Conservation (phyloP, 805 yeast genomes). For the Lipomyces sp. region DNA sequence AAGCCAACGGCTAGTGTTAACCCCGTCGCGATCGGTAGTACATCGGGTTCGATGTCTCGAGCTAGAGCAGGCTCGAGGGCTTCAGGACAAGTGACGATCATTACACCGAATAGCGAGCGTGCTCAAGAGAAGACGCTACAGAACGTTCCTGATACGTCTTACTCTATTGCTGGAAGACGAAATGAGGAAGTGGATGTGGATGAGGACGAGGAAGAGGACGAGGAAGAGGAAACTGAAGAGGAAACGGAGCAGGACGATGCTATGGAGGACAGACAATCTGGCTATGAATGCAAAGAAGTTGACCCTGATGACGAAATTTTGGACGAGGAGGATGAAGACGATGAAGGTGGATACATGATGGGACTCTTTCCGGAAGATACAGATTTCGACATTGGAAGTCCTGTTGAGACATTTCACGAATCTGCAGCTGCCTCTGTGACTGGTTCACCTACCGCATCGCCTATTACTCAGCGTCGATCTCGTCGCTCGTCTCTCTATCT, state of each 20-base stretch:
- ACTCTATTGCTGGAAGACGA: neutral
- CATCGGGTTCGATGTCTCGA: neutral
- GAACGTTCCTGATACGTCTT: neutral
- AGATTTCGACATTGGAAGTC: constrained; percentile 33
- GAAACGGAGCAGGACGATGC: constrained; percentile 2
- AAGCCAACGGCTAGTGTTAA: neutral
- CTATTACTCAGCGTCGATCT: constrained; percentile 1
- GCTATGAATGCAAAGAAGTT: neutral
- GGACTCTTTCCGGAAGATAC: constrained; percentile 34
- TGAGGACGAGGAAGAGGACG: constrained; percentile 13
- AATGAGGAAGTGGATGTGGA: constrained; percentile 1
- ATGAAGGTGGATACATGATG: constrained; percentile 27
- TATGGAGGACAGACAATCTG: neutral
- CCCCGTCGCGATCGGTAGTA: constrained; percentile 1
- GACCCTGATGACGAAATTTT: constrained; percentile 8
- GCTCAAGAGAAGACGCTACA: neutral
- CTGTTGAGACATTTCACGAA: constrained; percentile 11
- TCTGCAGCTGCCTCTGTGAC: constrained; percentile 6
- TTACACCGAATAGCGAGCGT: constrained; percentile 10
- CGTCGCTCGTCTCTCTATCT: neutral
- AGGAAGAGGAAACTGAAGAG: neutral
- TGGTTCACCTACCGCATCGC: constrained; percentile 10
- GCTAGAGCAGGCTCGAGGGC: neutral
- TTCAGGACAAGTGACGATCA: constrained; percentile 6
- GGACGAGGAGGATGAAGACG: constrained; percentile 16